Conservation (phyloP, 1,284 basidiomycete genomes). For the Sanguinoderma infundibulare region DNA sequence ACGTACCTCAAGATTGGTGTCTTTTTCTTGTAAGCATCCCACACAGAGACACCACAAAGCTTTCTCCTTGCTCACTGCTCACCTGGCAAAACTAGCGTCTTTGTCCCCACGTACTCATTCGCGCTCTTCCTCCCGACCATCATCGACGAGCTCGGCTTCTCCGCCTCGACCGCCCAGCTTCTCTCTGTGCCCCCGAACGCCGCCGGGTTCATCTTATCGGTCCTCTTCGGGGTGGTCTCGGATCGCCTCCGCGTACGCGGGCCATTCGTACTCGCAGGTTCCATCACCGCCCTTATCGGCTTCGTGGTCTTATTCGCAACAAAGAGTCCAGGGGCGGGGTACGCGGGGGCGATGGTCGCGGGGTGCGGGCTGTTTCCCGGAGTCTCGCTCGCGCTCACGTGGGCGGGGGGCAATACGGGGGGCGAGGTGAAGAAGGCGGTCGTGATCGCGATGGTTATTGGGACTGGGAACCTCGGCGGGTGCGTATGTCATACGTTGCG, state of each 20-base stretch:
- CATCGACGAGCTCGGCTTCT: conserved; percentile 35
- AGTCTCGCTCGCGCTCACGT: conserved; percentile 62
- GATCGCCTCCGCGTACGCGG: conserved; percentile 38
- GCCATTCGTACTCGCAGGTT: conserved; percentile 59
- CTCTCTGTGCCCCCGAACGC: conserved; percentile 27
- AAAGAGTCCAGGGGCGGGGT: conserved; percentile 53
- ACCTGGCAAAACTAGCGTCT: conserved; percentile 1
- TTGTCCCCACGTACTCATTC: conserved; percentile 20
- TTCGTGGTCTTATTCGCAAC: conserved; percentile 64
- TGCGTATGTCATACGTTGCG: background rate
- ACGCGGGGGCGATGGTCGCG: conserved; percentile 63
- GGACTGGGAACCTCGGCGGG: conserved; percentile 65
- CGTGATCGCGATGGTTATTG: conserved; percentile 68
- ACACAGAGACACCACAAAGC: conserved; percentile 25
- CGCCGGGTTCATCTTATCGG: conserved; percentile 16
- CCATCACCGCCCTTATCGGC: conserved; percentile 58
- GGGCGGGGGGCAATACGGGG: conserved; percentile 70
- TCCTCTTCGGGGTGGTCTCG: conserved; percentile 13
- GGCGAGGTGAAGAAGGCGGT: conserved; percentile 72
- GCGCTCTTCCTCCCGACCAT: conserved; percentile 34
- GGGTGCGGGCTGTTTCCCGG: conserved; percentile 65
- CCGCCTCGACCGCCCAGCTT: conserved; percentile 30
- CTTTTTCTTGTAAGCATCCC: conserved; percentile 22
- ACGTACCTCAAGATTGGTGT: conserved; percentile 46
- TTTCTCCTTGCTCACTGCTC: conserved; percentile 59